These are phyloP conservation scores for Lyophyllum atratum DNA, from an alignment of 768 basidiomycete genomes.

Conservation along the genomic window DNA sequence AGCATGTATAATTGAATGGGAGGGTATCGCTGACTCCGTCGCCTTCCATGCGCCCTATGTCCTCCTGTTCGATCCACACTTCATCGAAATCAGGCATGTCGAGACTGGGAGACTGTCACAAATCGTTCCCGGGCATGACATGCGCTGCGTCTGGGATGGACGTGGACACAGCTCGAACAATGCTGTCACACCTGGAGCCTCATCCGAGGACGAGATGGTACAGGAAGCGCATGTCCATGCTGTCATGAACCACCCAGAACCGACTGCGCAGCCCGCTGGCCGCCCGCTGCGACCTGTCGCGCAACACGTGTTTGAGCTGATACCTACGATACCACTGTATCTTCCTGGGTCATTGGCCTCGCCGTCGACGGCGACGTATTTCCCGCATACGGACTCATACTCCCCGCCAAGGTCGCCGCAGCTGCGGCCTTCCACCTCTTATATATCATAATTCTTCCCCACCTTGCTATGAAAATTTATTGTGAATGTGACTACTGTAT, in stretches of 20 bases:
- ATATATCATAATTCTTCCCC: constrained; percentile 5
- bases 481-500: constrained; percentile 10
- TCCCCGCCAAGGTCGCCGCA: constrained; percentile 62
- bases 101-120: constrained; percentile 79
- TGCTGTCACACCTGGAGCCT: constrained; percentile 57
- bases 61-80: constrained; percentile 83
- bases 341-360: constrained; percentile 62
- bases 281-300: constrained; percentile 47
- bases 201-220: constrained; percentile 51
- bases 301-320: constrained; percentile 79
- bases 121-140: constrained; percentile 79
- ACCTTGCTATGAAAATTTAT: not conserved
- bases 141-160: constrained; percentile 91
- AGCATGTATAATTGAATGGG: constrained; percentile 86
- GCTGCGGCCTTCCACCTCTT: constrained; percentile 27
- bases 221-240: constrained; percentile 87
- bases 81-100: constrained; percentile 89
- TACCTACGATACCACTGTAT: constrained; percentile 74
- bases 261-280: constrained; percentile 40
- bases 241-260: constrained; percentile 69
- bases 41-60: constrained; percentile 90
- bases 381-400: constrained; percentile 42
- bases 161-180: constrained; percentile 57
- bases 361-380: constrained; percentile 53
- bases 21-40: constrained; percentile 86